Conservation (phyloP, 1,284 basidiomycete species). For the Ustilago loliicola region DNA sequence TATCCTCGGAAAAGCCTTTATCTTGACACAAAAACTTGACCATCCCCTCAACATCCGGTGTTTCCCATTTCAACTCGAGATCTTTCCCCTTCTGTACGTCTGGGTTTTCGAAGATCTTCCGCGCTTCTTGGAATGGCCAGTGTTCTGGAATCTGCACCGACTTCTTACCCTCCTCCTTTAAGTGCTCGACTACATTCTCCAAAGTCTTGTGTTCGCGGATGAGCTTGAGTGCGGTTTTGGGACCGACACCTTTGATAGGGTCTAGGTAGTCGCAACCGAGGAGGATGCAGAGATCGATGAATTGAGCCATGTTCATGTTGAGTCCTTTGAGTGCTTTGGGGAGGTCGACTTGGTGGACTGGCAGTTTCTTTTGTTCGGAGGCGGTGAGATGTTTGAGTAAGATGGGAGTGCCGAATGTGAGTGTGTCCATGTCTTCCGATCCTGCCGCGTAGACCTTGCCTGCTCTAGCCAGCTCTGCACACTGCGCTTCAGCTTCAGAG, state of each 20-base stretch:
- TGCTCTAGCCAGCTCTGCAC: conserved; percentile 93
- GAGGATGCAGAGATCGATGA: conserved; percentile 95
- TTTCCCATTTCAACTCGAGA: conserved; percentile 95
- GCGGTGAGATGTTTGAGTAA: conserved; percentile 96
- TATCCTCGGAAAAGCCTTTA: conserved; percentile 98
- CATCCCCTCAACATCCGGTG: conserved; percentile 91
- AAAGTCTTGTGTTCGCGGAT: conserved; percentile 87
- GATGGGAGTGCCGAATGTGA: conserved; percentile 93
- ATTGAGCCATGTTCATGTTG: conserved; percentile 91
- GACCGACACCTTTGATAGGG: conserved; percentile 93
- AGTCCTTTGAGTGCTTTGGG: conserved; percentile 86
- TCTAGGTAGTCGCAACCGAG: conserved; percentile 99
- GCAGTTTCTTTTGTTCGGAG: conserved; percentile 97
- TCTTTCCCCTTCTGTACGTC: conserved; percentile 88
- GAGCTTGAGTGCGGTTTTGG: conserved; percentile 94
- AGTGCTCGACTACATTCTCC: conserved; percentile 83
- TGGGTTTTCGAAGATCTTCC: conserved; percentile 87
- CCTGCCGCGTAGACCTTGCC: conserved; percentile 97
- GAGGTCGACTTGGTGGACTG: conserved; percentile 93
- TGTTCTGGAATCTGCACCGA: conserved; percentile 82
- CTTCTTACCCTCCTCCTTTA: conserved; percentile 72
- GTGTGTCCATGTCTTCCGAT: conserved; percentile 99
- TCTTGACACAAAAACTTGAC: conserved; percentile 93
- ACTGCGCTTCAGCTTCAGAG: conserved; percentile 98
- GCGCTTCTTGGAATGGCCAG: conserved; percentile 97